These are phyloP conservation scores for Podila horticola DNA, from an alignment of 192 early-diverging fungal species.

Conservation along the genomic window DNA sequence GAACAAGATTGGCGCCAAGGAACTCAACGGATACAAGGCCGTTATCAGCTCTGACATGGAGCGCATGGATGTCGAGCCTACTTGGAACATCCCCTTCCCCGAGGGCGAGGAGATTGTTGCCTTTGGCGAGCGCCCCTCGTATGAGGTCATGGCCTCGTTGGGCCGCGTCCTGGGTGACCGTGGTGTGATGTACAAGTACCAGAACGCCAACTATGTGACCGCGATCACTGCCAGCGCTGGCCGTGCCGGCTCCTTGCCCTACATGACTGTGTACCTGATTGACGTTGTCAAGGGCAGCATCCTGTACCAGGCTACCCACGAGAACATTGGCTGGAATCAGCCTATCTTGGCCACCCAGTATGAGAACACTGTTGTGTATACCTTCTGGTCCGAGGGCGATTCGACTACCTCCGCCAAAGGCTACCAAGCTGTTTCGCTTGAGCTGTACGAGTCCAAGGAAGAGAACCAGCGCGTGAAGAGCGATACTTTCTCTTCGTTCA, in stretches of 20 bases:
- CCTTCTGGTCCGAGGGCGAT: constrained; percentile 87
- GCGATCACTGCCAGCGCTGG: constrained; percentile 68
- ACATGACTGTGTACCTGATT: constrained; percentile 79
- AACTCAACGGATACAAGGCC: constrained; percentile 65
- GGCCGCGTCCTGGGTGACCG: constrained; percentile 96
- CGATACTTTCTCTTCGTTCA: constrained; percentile 78
- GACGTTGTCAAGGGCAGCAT: constrained; percentile 91
- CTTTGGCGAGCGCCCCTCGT: constrained; percentile 53
- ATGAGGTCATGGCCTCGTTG: constrained; percentile 83
- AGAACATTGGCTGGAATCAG: constrained; percentile 60
- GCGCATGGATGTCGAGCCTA: constrained; percentile 51
- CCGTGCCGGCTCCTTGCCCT: constrained; percentile 24
- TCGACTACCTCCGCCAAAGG: constrained; percentile 66
- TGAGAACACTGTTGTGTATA: constrained; percentile 92
- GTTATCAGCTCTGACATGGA: constrained; percentile 58
- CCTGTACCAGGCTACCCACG: constrained; percentile 75
- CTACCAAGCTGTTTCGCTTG: constrained; percentile 83
- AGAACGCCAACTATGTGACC: constrained; percentile 91
- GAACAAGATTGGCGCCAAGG: constrained; percentile 57
- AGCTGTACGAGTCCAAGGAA: constrained; percentile 87
- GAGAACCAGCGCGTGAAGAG: constrained; percentile 76
- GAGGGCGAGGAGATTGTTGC: constrained; percentile 58
- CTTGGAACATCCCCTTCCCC: constrained; percentile 70
- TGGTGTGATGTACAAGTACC: constrained; percentile 98
- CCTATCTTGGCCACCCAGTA: constrained; percentile 76